Conservation (phyloP, 2,329 filamentous ascomycete genomes). For the Fusarium sororula region DNA sequence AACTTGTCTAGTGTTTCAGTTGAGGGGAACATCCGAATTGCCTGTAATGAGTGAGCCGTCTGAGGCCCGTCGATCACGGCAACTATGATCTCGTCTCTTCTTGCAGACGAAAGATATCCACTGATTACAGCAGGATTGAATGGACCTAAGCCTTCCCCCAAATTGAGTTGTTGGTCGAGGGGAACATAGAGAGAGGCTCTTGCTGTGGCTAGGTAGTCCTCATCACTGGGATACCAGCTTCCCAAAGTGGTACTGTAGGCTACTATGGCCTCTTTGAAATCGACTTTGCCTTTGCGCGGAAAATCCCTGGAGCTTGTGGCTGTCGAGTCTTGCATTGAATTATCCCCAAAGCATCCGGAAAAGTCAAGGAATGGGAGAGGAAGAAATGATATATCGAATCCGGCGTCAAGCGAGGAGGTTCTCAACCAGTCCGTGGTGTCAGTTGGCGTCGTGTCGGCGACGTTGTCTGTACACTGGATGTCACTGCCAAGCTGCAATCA, state of each 20-base stretch:
- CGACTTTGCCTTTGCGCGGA: background rate
- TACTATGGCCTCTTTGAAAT: background rate
- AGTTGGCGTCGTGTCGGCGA: fast-evolving
- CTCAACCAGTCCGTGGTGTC: background rate
- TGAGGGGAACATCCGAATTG: background rate
- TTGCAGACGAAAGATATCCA: background rate
- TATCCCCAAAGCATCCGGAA: fast-evolving
- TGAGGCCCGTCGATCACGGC: background rate
- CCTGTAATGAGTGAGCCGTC: background rate
- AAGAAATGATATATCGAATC: background rate
- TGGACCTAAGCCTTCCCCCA: background rate
- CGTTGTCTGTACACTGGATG: background rate
- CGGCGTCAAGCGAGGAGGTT: background rate
- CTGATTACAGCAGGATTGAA: background rate
- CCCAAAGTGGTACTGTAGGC: background rate
- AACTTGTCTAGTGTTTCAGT: background rate
- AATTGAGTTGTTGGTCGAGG: background rate
- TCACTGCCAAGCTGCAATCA: background rate
- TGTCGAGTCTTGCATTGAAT: background rate
- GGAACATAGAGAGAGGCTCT: background rate
- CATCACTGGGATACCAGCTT: background rate
- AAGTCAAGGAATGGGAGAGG: background rate
- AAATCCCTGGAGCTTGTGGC: background rate
- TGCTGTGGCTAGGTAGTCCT: background rate
- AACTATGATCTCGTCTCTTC: background rate